Evolutionary conservation across 495 filamentous ascomycete species (phyloP).

Genomic region (Delitschia confertaspora): DNA sequence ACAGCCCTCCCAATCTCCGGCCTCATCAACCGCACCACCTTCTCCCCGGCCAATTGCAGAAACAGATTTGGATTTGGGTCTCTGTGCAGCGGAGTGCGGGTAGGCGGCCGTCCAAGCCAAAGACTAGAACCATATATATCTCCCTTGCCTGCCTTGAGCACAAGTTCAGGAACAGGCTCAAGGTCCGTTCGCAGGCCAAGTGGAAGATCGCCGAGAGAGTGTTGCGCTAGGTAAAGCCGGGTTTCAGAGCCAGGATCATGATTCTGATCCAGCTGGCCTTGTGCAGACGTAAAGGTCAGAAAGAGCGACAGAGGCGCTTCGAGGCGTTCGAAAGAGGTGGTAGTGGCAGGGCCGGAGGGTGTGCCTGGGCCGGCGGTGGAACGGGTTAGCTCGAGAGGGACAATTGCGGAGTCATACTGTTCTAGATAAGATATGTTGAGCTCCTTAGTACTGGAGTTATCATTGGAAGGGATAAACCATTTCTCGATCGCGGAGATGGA

Average conservation of each 20-base stretch:
- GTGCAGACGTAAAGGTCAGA: too few relatives aligned
- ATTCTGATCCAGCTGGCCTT: too few relatives aligned
- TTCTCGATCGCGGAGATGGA: constrained; percentile 43
- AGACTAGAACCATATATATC: constrained; percentile 80
- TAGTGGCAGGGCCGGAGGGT: not conserved
- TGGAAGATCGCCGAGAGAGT: constrained; percentile 58
- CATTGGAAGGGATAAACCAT: constrained; percentile 41
- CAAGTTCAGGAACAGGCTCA: constrained; percentile 56
- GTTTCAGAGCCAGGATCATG: constrained; percentile 10
- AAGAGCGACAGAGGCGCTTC: constrained; percentile 50
- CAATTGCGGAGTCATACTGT: constrained; percentile 42
- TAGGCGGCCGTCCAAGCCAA: constrained; percentile 81
- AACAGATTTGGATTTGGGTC: constrained; percentile 95
- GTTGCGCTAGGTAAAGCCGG: constrained; percentile 76
- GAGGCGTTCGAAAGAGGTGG: constrained; percentile 44
- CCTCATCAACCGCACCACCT: constrained; percentile 59
- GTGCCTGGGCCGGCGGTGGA: too few relatives aligned
- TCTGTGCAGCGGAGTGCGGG: constrained; percentile 78
- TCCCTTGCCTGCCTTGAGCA: constrained; percentile 51
- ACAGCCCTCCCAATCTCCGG: constrained; percentile 52
- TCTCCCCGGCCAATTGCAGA: constrained; percentile 67
- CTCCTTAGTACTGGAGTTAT: constrained; percentile 7
- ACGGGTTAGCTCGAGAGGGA: constrained; percentile 51
- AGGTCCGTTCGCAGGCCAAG: constrained; percentile 52
- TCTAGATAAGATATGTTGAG: constrained; percentile 46